These are phyloP conservation scores for Pythium volutum DNA, from an alignment of 352 stramenopile species.

Conservation along the genomic window DNA sequence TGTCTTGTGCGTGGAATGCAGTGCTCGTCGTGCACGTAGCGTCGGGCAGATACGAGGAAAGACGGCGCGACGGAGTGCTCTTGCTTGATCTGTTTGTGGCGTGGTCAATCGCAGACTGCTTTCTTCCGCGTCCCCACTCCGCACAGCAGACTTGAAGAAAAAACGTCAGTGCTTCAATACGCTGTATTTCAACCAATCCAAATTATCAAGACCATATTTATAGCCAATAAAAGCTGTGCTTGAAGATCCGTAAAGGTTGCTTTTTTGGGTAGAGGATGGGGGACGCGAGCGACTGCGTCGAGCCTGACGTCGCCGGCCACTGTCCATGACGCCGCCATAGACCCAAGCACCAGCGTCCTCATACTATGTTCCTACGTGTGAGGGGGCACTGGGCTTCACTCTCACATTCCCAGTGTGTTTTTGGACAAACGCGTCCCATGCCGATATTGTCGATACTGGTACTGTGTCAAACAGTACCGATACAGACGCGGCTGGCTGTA, in stretches of 20 bases:
- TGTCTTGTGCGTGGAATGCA: not conserved
- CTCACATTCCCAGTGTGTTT: too few species aligned
- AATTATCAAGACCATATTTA: not conserved
- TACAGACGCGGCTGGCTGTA: too few species aligned
- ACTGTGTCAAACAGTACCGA: too few species aligned
- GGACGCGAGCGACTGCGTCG: not conserved
- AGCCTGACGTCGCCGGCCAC: not conserved
- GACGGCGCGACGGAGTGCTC: not conserved
- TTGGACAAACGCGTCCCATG: too few species aligned
- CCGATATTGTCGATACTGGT: too few species aligned
- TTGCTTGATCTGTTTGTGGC: not conserved
- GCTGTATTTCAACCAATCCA: slow-evolving; percentile 9
- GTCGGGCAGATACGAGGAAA: not conserved
- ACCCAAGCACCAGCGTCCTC: too few species aligned
- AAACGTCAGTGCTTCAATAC: slow-evolving; percentile 19
- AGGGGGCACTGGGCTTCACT: too few species aligned
- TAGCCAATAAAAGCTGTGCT: not conserved
- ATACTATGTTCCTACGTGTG: too few species aligned
- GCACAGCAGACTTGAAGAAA: slow-evolving; percentile 28
- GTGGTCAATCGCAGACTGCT: not conserved
- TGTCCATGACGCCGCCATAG: too few species aligned
- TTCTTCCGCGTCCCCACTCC: not conserved
- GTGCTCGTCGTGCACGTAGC: not conserved
- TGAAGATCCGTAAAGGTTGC: slow-evolving; percentile 5
- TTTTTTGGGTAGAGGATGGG: not conserved